Base-by-base conservation (phyloP, 2,329 filamentous ascomycete species). In the Trichoderma sp. region DNA sequence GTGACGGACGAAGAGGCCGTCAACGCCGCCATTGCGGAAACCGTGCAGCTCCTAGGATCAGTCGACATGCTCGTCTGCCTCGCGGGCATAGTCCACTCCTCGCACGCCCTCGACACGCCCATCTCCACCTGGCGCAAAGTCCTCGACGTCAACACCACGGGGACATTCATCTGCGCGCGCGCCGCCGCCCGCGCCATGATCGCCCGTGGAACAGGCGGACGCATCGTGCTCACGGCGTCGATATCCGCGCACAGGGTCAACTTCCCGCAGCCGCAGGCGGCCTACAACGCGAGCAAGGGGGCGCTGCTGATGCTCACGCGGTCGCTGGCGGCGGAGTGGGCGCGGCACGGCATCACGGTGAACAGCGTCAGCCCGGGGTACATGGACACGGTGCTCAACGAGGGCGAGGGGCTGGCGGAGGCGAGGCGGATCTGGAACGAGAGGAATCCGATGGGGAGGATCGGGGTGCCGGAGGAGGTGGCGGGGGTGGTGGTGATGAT, bases 381-480 rank as follows among this genome's bases (percentile, higher is more conserved):
- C 70, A 91, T 92, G 86, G 89, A 91, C 71, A 92, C 89, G 0
- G 84, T 91, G 14, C 76, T 93, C 55, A 93, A 92, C 71, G 87
- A 87, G 66, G 88, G 88, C 0, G 81, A 83, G 7, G 85, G 84
- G 0, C 73, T 91, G 54, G 80, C 80, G 12, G 78, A 79, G 44
- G 81, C 82, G 44, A 78, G 84, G 65, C 77, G 77, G 34, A 79
- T 82, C 2, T 91, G 88, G 88, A 79, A 79, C 24, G 77, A 76
- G 41, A 78, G 86, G 63, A 87, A 88, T 72, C 88, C 89, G 0
- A 82, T 83, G 74, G 87, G 88, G 0, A 78, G 89, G 34, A 90
- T 91, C 86, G 88, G 88, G 0, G 71, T 79, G 67, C 85, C 85
- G 1, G 81, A 85, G 71, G 89, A 91, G 74, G 71, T 91, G 56